These are phyloP conservation scores for Diplocarpon mali DNA, from an alignment of 2,329 filamentous ascomycete species.

Conservation along the genomic window DNA sequence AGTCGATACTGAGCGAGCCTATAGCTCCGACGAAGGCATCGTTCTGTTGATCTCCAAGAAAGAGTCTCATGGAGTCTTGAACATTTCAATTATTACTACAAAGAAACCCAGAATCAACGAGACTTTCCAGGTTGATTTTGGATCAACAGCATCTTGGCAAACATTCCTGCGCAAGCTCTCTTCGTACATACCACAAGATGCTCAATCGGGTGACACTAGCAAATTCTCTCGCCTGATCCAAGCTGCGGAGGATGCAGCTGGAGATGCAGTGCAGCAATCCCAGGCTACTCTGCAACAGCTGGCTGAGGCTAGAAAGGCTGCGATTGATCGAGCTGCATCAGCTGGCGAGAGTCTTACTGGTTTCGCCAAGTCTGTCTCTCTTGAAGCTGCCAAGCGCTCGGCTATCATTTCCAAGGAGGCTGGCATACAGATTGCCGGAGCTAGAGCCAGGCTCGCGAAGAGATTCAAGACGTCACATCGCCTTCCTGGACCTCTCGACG, in stretches of 20 bases:
- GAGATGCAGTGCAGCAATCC: slow-evolving; percentile 15
- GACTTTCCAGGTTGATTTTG: slow-evolving; percentile 49
- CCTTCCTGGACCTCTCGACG: slow-evolving; percentile 31
- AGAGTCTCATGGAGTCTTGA: slow-evolving; percentile 47
- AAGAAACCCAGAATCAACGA: slow-evolving; percentile 50
- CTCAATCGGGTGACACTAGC: slow-evolving; percentile 10
- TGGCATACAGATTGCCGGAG: slow-evolving; percentile 21
- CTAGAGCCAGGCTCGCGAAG: slow-evolving; percentile 27
- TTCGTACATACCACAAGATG: slow-evolving; percentile 15
- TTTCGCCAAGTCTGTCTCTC: slow-evolving; percentile 18
- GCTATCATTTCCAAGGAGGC: slow-evolving; percentile 23
- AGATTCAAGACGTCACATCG: slow-evolving; percentile 29
- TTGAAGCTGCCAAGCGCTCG: slow-evolving; percentile 23
- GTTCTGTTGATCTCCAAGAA: slow-evolving; percentile 36
- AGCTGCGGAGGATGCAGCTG: slow-evolving; percentile 14
- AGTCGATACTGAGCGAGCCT: slow-evolving; percentile 36
- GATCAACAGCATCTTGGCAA: slow-evolving; percentile 25
- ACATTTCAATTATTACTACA: slow-evolving; percentile 46
- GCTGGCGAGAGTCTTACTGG: slow-evolving; percentile 14
- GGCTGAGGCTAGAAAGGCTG: slow-evolving; percentile 16
- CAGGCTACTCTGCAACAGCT: slow-evolving; percentile 14
- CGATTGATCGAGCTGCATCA: slow-evolving; percentile 15
- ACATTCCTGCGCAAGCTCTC: slow-evolving; percentile 18
- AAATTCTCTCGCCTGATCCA: slow-evolving; percentile 13
- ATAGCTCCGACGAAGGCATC: slow-evolving; percentile 26